A percentile compares a stretch with the other conserved stretches of the same genome.
Conservation (phyloP, 1,139 yeast genomes). For the Tardiomyces depauwii region DNA sequence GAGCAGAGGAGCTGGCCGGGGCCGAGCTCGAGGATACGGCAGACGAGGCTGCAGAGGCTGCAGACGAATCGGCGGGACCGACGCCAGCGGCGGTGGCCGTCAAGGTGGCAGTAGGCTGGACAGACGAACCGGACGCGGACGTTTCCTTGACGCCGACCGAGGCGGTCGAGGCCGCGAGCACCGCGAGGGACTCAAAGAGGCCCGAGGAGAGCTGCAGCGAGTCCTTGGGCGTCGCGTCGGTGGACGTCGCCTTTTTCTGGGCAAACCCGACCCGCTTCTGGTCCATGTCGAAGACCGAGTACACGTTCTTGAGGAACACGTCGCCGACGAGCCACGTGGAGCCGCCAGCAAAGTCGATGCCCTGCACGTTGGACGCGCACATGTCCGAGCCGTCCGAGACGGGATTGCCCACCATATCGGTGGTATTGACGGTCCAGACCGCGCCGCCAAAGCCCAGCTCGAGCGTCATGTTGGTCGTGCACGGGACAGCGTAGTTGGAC, state of each 20-base stretch:
- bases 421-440: conserved; percentile 36
- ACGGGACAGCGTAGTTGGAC: conserved; percentile 47
- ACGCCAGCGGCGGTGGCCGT: too few species aligned
- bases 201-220: neutral
- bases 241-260: conserved; percentile 9
- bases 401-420: conserved; percentile 38
- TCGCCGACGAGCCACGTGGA: conserved; percentile 44
- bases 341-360: conserved; percentile 24
- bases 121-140: neutral
- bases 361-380: conserved; percentile 61
- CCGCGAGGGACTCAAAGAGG: neutral
- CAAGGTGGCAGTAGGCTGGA: too few species aligned
- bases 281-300: conserved; percentile 49
- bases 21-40: too few species aligned
- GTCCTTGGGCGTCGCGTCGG: neutral
- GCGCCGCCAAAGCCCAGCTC: conserved; percentile 32
- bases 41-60: too few species aligned
- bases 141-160: neutral
- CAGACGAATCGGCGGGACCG: too few species aligned
- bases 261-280: conserved; percentile 44
- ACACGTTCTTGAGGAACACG: conserved; percentile 44
- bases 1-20: too few species aligned
- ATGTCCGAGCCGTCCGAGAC: conserved; percentile 34
- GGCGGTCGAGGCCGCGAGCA: neutral
- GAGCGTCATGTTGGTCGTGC: conserved; percentile 35